Conservation (phyloP, 148 eudicot genomes). For the Silene conica region DNA sequence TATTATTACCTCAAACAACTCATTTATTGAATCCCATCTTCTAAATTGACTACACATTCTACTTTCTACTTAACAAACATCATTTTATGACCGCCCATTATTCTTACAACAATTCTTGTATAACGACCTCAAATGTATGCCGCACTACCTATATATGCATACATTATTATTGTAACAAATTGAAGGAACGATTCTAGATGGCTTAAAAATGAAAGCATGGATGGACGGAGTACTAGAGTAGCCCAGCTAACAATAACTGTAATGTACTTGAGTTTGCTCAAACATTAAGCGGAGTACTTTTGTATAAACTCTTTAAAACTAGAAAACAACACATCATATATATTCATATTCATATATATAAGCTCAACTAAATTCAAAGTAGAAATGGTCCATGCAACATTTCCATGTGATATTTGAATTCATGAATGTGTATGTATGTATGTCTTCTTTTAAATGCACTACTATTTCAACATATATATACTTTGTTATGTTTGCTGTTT, state of each 20-base stretch:
- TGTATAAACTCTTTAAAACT: not conserved
- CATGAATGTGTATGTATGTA: not conserved
- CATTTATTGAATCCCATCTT: not conserved
- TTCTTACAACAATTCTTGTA: not conserved
- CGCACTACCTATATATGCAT: too few relatives aligned
- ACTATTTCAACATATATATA: too few relatives aligned
- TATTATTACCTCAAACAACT: conserved; percentile 7
- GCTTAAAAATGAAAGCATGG: too few relatives aligned
- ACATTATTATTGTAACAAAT: too few relatives aligned
- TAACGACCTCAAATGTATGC: too few relatives aligned
- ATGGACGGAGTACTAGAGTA: too few relatives aligned
- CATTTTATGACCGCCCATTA: not conserved
- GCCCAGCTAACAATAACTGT: not conserved
- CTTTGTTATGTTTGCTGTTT: too few relatives aligned
- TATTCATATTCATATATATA: too few relatives aligned
- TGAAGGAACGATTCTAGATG: too few relatives aligned
- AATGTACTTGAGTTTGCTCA: conserved; percentile 14
- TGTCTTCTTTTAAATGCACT: too few relatives aligned
- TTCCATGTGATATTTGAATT: not conserved
- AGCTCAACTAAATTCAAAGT: not conserved
- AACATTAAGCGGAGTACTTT: conserved; percentile 23
- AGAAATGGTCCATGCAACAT: conserved; percentile 5
- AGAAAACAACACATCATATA: not conserved
- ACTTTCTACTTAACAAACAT: not conserved
- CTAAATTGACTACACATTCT: conserved; percentile 1